Base-by-base conservation (phyloP, 495 filamentous ascomycete species). In the Xylaria venustula region DNA sequence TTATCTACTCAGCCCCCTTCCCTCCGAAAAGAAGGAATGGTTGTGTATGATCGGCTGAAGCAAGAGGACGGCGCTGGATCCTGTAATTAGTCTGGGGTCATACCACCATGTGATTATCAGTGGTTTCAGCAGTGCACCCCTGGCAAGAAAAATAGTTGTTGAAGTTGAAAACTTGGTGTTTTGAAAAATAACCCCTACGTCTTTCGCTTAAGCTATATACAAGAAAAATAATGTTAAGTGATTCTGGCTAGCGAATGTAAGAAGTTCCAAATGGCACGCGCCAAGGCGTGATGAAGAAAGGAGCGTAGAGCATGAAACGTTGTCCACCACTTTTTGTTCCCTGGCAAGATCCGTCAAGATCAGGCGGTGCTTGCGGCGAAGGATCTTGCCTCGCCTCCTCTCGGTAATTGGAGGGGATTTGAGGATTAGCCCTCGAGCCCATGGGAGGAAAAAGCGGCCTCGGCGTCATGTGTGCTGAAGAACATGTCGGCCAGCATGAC, bases 161-260 rank as follows among this genome's bases (percentile, higher is more conserved):
- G 3, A 42, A 23, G 40, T 45, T 12, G 36, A 3, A 32, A 44
- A 55, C 15, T 23, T 25, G 23, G 30, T 32, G 53, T 46, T 20
- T 34, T 40, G 3, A 32, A 47, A 37, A 17, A 36, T 47, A 19
- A 36, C 8, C 7, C 54, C 42, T n/a, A n/a, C 12, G 28, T 14
- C 20, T 20, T 19, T 37, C 23, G 2, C 15, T 7, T 19, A 64
- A 54, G 41, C 9, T 61, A 58, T 50, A 25, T 61, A 49, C 36
- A 56, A 42, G 48, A 54, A 57, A 41, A 17, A 11, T 12, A 48
- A 17, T 15, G 14, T 49, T 28, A 44, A 56, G 47, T 20, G 9
- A 15, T 37, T 47, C 14, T 23, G 30, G 36, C n/a, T 19, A 65
- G 40, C 19, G 63, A 65, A 37, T 53, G 63, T 48, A 58, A 57